These are phyloP conservation scores for Crithidia acanthocephali DNA, from an alignment of 208 protist genomes.

Conservation along the genomic window DNA sequence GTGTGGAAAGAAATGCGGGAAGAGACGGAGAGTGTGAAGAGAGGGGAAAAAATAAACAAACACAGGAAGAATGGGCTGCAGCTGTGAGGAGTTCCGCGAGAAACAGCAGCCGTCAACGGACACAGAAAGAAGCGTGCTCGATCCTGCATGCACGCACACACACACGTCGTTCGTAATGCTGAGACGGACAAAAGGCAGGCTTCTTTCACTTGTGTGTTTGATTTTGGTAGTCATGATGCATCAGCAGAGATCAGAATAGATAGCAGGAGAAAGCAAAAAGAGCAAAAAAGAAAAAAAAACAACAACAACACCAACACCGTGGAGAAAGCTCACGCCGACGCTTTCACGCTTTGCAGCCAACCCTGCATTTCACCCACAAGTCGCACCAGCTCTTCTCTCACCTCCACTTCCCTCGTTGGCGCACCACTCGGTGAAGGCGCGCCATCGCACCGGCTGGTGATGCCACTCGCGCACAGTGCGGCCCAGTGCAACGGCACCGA, in stretches of 20 bases:
- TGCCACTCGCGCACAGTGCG: constrained; percentile 15
- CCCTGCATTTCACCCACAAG: background rate
- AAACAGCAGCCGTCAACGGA: background rate
- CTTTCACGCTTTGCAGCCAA: constrained; percentile 1
- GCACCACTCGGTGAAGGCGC: background rate
- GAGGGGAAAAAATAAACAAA: too few relatives aligned
- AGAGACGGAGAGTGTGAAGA: too few relatives aligned
- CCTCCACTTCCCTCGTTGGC: background rate
- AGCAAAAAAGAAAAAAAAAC: background rate
- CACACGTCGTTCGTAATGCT: too few relatives aligned
- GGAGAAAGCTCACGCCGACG: background rate
- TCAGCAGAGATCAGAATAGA: too few relatives aligned
- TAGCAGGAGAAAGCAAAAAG: too few relatives aligned
- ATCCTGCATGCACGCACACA: background rate
- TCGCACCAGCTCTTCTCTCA: background rate
- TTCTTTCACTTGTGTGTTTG: background rate
- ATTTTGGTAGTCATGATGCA: too few relatives aligned
- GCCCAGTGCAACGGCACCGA: constrained; percentile 38
- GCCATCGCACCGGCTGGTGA: background rate
- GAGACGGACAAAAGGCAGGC: too few relatives aligned
- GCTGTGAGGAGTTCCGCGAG: background rate
- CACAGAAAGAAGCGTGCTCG: background rate
- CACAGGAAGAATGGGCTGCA: too few relatives aligned
- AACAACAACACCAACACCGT: background rate
- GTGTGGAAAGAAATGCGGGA: too few relatives aligned